phyloP scores from a whole-genome alignment of 306 rosid genomes.

The Acacia crassicarpa region DNA sequence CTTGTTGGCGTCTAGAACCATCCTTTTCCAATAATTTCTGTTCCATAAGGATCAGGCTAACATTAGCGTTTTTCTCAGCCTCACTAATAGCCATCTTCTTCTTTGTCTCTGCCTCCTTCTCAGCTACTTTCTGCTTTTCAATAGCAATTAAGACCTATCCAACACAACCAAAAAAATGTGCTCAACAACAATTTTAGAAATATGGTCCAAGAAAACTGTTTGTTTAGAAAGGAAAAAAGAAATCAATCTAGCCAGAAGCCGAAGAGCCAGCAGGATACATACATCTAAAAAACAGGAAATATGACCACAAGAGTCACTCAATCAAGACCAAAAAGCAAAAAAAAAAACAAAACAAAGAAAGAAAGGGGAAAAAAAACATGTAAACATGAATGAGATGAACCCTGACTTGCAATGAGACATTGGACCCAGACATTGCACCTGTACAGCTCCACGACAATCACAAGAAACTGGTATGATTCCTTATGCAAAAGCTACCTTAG shows the following conservation, averaged over 20 bases:
- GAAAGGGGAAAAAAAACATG: too few relatives aligned
- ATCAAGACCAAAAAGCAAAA: too few relatives aligned
- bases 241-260: constrained; percentile 17
- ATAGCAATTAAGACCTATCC: constrained; percentile 85
- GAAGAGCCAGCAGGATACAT: not conserved
- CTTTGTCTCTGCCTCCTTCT: constrained; percentile 88
- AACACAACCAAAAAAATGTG: constrained; percentile 29
- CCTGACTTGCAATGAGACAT: constrained; percentile 18
- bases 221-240: not conserved
- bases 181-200: constrained; percentile 16
- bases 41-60: constrained; percentile 94
- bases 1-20: constrained; percentile 72
- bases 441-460: not conserved
- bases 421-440: not conserved
- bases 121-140: constrained; percentile 84
- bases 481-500: constrained; percentile 59
- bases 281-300: not conserved
- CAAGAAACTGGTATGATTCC: constrained; percentile 22
- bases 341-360: too few relatives aligned
- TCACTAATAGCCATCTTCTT: constrained; percentile 97
- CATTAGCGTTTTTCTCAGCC: constrained; percentile 92
- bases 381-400: constrained; percentile 1
- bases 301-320: constrained; percentile 8
- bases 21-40: constrained; percentile 84
- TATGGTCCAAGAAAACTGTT: not conserved